Percentiles rank a stretch among this genome's conserved stretches.
phyloP scores from a whole-genome alignment of 192 early-diverging fungal species.

The Umbelopsis sp. region DNA sequence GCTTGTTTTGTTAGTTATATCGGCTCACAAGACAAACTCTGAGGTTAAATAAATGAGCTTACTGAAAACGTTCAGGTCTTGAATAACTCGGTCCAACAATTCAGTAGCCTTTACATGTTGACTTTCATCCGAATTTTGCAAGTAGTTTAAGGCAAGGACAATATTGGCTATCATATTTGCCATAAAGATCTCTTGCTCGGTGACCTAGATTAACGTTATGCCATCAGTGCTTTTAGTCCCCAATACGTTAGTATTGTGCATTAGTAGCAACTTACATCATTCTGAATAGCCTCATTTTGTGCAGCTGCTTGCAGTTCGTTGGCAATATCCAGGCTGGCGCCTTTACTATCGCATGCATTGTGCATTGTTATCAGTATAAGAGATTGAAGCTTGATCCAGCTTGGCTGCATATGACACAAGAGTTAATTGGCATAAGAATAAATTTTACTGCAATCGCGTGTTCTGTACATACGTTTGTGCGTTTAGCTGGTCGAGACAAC shows the following conservation, averaged over 20 bases:
- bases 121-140: not conserved
- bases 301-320: conserved; percentile 16
- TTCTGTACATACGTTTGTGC: conserved; percentile 34
- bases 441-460: not conserved
- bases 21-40: not conserved
- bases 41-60: not conserved
- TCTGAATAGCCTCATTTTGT: not conserved
- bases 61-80: conserved; percentile 15
- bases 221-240: not conserved
- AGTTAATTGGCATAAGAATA: not conserved
- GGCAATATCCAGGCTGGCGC: conserved; percentile 8
- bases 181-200: conserved; percentile 16
- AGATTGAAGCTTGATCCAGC: conserved; percentile 41
- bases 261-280: conserved; percentile 3
- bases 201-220: not conserved
- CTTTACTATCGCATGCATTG: conserved; percentile 29
- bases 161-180: conserved; percentile 26
- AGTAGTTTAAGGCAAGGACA: conserved; percentile 16
- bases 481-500: conserved; percentile 42
- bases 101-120: conserved; percentile 9
- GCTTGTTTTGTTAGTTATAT: not conserved
- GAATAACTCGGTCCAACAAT: not conserved
- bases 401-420: conserved; percentile 21
- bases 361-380: conserved; percentile 41
- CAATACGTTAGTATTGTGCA: not conserved